Conservation (phyloP, 306 rosid species). For the Vicia faba region DNA sequence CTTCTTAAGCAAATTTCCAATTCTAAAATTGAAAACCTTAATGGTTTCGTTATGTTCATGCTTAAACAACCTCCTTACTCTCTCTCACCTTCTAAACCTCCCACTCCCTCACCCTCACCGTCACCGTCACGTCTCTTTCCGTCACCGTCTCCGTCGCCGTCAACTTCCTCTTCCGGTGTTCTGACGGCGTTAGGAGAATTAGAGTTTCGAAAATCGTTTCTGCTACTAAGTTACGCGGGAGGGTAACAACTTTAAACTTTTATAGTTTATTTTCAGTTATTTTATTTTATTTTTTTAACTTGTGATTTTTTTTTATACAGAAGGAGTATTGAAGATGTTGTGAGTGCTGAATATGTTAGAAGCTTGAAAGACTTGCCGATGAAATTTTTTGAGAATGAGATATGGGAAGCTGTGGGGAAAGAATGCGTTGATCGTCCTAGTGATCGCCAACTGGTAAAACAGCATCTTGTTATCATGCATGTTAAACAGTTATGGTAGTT, state of each 20-base stretch:
- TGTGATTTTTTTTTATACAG: constrained; percentile 31
- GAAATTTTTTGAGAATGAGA: constrained; percentile 46
- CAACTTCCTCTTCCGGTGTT: neutral
- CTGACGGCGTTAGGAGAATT: constrained; percentile 65
- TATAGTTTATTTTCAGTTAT: no score
- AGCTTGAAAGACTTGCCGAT: constrained; percentile 49
- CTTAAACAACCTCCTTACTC: neutral
- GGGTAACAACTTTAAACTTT: constrained; percentile 34
- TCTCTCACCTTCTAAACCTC: neutral
- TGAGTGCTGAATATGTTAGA: constrained; percentile 44
- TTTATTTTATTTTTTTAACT: neutral
- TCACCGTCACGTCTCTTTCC: neutral
- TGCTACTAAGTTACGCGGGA: constrained; percentile 63
- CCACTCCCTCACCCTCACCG: no score
- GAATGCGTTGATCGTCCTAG: neutral
- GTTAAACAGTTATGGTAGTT: neutral
- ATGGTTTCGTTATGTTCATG: neutral
- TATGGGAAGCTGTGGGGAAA: constrained; percentile 57
- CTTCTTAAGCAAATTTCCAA: neutral
- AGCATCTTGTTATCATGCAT: constrained; percentile 14
- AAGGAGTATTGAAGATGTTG: constrained; percentile 36
- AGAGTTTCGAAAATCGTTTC: constrained; percentile 69
- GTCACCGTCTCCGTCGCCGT: neutral
- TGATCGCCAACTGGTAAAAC: constrained; percentile 58
- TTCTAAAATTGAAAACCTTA: neutral